Base-by-base conservation (phyloP, 176 grass and related monocot species). In the Oryza meridionalis region DNA sequence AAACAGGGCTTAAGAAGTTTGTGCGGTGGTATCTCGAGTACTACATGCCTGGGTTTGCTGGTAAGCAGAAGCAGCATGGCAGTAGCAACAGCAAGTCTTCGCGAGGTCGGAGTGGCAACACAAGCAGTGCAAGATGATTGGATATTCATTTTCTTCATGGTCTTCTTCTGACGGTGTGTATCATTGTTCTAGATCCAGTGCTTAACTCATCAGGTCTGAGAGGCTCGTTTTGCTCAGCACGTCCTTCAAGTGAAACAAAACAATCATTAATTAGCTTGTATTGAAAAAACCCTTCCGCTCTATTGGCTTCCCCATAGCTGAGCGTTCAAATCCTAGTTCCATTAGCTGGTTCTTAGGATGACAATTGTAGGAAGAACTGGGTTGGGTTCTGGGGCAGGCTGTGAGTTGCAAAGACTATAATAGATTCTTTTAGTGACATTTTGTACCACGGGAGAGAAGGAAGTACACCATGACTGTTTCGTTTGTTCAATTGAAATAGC, bases 21-120 rank as follows among this genome's bases (percentile, higher is more conserved):
- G 93, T 95, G 40, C 73, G 84, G 67, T 95, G 93, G 93, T 95
- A 95, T 84, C 81, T 95, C 49, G 93, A 92, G 73, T 92, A 91
- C 81, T 95, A 92, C 81, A 84, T 76, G 47, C 87, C 84, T 65
- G 85, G 84, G 63, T 40, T 92, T 70, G 84, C 85, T 63, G 90
- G 69, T 44, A 89, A 85, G 81, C 84, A 90, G 78, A 87, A 94
- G 84, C 84, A 58, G 59, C 86, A 45, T 65, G 81, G 51, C 15
- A 75, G 50, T 72, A 79, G 76, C 75, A 90, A 80, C 31, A 69
- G 76, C 64, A 90, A 90, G 85, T 76, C 70, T 63, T 90, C 76
- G 9, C 81, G 80, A 33, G 76, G 43, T 53, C 76, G 5, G 22
- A 87, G 70, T 21, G 81, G 89, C 70, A 90, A 76, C 85, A 80